These are phyloP conservation scores for Scedosporium minutisporum DNA, from an alignment of 2,329 filamentous ascomycete species.

Conservation along the genomic window DNA sequence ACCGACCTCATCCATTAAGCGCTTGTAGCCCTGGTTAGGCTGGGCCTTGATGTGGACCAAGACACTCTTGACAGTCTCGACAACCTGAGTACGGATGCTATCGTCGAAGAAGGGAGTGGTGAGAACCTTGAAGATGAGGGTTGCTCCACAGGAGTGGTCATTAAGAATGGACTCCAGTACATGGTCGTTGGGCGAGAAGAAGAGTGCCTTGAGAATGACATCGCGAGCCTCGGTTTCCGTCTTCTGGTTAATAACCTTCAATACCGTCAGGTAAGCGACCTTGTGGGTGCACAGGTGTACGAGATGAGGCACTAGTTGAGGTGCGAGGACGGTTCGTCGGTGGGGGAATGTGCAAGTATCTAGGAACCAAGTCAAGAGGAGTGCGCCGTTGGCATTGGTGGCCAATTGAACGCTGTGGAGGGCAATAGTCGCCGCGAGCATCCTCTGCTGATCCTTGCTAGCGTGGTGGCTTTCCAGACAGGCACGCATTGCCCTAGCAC, in stretches of 20 bases:
- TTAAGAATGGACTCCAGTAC: constrained; percentile 81
- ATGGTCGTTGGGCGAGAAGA: constrained; percentile 82
- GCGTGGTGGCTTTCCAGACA: constrained; percentile 94
- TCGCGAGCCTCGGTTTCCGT: constrained; percentile 88
- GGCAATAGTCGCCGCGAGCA: constrained; percentile 91
- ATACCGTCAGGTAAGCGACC: constrained; percentile 90
- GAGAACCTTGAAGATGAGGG: constrained; percentile 95
- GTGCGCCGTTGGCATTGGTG: constrained; percentile 88
- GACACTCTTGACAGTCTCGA: constrained; percentile 86
- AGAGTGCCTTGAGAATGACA: constrained; percentile 78
- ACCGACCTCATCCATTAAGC: constrained; percentile 96
- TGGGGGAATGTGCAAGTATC: constrained; percentile 95
- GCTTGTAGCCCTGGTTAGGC: constrained; percentile 92
- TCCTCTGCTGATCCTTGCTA: constrained; percentile 88
- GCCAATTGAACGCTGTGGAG: constrained; percentile 93
- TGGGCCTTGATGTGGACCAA: constrained; percentile 85
- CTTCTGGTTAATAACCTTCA: constrained; percentile 98
- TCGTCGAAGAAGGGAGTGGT: constrained; percentile 98
- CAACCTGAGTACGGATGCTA: constrained; percentile 72
- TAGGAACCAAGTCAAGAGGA: constrained; percentile 93
- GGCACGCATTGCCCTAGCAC: constrained; percentile 89
- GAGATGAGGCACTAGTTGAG: constrained; percentile 82
- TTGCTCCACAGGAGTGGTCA: constrained; percentile 86
- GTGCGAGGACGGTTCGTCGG: constrained; percentile 82
- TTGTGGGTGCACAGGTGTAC: constrained; percentile 97